Conservation (phyloP, 1,284 basidiomycete genomes). For the Prillingera fragicola region DNA sequence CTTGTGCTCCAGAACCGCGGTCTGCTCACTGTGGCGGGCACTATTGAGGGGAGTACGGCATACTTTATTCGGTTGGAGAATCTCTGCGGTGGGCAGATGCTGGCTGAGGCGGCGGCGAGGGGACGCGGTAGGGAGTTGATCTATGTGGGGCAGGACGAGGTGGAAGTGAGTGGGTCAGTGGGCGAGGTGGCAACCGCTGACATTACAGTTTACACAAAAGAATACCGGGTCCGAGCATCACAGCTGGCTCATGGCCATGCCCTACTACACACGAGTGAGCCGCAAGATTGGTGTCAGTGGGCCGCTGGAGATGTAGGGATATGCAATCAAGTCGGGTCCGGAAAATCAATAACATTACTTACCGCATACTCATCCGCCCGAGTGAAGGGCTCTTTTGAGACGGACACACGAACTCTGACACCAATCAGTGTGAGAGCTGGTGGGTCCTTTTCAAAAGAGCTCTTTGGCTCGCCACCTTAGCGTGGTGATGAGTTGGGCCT, state of each 20-base stretch:
- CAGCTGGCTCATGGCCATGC: constrained; percentile 29
- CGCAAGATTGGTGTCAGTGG: too few relatives aligned
- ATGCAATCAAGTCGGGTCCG: too few relatives aligned
- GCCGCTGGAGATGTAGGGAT: too few relatives aligned
- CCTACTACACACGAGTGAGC: constrained; percentile 23
- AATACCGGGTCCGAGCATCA: constrained; percentile 27
- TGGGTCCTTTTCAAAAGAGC: too few relatives aligned
- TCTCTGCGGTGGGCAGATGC: constrained; percentile 22
- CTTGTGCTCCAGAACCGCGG: constrained; percentile 25
- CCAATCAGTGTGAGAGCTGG: too few relatives aligned
- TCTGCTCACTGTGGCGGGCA: constrained; percentile 19
- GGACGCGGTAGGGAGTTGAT: constrained; percentile 23
- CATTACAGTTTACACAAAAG: constrained; percentile 21
- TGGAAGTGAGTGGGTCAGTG: constrained; percentile 11
- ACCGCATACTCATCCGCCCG: too few relatives aligned
- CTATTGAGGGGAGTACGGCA: constrained; percentile 25
- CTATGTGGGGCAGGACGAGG: constrained; percentile 24
- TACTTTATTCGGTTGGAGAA: constrained; percentile 26
- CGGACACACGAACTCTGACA: too few relatives aligned
- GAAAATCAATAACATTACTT: too few relatives aligned
- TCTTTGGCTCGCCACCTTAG: too few relatives aligned
- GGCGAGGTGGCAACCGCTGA: not conserved
- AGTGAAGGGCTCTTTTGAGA: too few relatives aligned
- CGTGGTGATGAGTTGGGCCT: too few relatives aligned
- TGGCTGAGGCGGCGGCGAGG: constrained; percentile 22